Evolutionary conservation across 768 basidiomycete genomes (phyloP), one percentile per base, ranked within the genome.

Genomic region (Lentinus tigrinus): DNA sequence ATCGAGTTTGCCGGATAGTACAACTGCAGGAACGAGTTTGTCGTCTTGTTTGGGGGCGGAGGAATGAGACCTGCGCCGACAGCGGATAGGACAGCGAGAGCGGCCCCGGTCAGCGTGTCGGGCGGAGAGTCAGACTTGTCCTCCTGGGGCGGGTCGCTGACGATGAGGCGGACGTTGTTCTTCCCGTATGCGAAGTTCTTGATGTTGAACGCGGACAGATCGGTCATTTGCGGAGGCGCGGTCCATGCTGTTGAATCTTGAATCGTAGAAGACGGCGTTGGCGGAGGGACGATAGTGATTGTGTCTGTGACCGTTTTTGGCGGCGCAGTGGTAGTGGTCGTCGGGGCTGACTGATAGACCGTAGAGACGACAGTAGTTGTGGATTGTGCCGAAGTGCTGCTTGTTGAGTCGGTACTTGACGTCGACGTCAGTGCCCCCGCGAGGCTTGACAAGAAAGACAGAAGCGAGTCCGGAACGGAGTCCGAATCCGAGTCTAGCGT

Each of bases 1-100:
- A 87, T 79, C 1, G 89, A 91, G 47, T 78, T 73, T 21, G 77
- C 78, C 3, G 90, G 91, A 65, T 89, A 93, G 58, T 83, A 72
- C 21, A 92, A 73, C 60, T 87, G 86, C 11, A 93, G 68, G 51
- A 80, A 72, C 0, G 85, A 70, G 34, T 70, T 72, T 5, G 49
- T 66, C 64, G 68, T 68, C 70, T 11, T 26, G 21, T 9, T 67
- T 60, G 42, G 58, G 58, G 62, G 17, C n/a, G 46, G 62, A 4
- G 60, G 57, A 43, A 56, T 50, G 52, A 43, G 48, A 1, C 58
- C 62, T 9, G 52, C 39, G 42, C 3, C n/a, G n/a, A 42, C 34
- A 19, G 47, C 62, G 51, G 42, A n/a, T 27, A 27, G 50, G 56
- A 49, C 21, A 50, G 64, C 64, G 61, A 62, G 55, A 47, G 42